Conservation (phyloP, 2,329 filamentous ascomycete species). For the Beauveria scarabaeidicola region DNA sequence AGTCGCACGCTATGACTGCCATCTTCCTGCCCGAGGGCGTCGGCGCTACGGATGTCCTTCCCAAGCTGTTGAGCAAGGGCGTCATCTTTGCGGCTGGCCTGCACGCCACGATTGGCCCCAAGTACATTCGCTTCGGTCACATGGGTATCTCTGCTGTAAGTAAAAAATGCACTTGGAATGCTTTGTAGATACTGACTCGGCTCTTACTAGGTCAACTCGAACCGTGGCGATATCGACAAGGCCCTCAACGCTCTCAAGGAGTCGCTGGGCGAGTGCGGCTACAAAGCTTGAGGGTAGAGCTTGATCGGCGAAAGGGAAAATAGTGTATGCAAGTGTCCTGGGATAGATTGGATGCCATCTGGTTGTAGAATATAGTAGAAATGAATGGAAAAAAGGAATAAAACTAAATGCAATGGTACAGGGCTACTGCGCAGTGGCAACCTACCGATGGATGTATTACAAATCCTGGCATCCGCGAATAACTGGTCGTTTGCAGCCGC, state of each 20-base stretch:
- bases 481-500: not conserved
- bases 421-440: not conserved
- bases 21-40: slow-evolving; percentile 87
- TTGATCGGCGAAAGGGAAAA: not conserved
- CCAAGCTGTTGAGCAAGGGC: slow-evolving; percentile 74
- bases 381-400: not conserved
- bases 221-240: slow-evolving; percentile 72
- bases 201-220: slow-evolving; percentile 52
- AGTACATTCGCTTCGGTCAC: slow-evolving; percentile 93
- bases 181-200: slow-evolving; percentile 15
- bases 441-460: not conserved
- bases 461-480: not conserved
- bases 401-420: not conserved
- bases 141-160: slow-evolving; percentile 88
- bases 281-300: slow-evolving; percentile 21
- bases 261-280: slow-evolving; percentile 65
- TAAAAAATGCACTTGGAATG: slow-evolving; percentile 14
- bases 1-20: slow-evolving; percentile 96
- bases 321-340: not conserved
- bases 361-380: not conserved
- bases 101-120: slow-evolving; percentile 89
- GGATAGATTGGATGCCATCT: not conserved
- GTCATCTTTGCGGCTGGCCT: slow-evolving; percentile 92
- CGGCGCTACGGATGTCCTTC: slow-evolving; percentile 72
- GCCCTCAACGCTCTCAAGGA: slow-evolving; percentile 72